Conservation (phyloP, 202 grass and related monocot genomes). For the Carex sylvatica region DNA sequence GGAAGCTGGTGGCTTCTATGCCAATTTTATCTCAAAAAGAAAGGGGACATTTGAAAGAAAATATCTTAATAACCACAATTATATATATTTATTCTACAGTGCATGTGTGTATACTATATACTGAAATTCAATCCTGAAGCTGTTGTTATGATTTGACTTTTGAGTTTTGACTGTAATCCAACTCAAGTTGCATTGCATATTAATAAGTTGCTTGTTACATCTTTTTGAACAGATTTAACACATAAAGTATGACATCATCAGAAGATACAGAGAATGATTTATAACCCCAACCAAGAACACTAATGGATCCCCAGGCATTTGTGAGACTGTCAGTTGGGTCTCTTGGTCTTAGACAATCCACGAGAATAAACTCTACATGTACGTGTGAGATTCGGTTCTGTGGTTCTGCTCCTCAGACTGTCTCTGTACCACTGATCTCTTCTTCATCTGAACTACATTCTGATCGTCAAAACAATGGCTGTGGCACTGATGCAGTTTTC, state of each 20-base stretch:
- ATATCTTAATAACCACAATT: neutral
- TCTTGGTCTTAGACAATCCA: constrained; percentile 61
- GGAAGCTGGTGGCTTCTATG: neutral
- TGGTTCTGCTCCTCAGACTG: constrained; percentile 49
- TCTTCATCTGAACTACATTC: constrained; percentile 39
- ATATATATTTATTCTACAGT: neutral
- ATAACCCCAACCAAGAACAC: neutral
- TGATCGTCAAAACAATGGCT: constrained; percentile 45
- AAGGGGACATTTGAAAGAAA: neutral
- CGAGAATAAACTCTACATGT: constrained; percentile 34
- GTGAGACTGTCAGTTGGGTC: constrained; percentile 65
- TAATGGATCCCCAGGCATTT: constrained; percentile 78
- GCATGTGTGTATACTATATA: neutral
- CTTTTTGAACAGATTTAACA: constrained; percentile 9
- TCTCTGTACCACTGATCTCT: constrained; percentile 44
- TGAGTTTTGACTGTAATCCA: neutral
- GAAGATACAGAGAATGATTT: constrained; percentile 5
- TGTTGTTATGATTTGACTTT: neutral
- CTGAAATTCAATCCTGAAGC: neutral
- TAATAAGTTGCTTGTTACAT: constrained; percentile 4
- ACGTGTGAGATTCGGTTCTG: constrained; percentile 66
- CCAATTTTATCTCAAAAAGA: neutral
- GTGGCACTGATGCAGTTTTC: constrained; percentile 43
- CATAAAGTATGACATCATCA: constrained; percentile 4
- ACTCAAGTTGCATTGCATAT: constrained; percentile 7